Evolutionary conservation across 192 early-diverging fungal genomes (phyloP), one percentile per base, ranked within the genome.

Genomic region (Chytriomyces confervae): DNA sequence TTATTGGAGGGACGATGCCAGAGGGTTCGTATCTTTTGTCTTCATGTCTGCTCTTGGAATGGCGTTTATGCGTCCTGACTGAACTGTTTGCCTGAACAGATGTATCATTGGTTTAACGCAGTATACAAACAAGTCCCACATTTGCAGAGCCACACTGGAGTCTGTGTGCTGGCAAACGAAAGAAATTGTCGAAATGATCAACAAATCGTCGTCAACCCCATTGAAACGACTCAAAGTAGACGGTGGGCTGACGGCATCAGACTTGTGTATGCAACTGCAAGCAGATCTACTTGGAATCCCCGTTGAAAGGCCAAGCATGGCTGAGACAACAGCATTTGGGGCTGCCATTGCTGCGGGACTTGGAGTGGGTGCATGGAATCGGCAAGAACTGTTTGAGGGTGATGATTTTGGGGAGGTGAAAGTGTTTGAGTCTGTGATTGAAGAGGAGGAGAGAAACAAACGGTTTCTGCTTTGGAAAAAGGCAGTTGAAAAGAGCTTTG

Each of bases 161-260:
- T 91, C 94, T 7, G 91, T 94, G 18, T 95, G 94, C 83, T 96
- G 92, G 86, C 96, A 98, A 81, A 91, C 94, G 46, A 90, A 89
- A 9, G 95, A 95, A 76, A 90, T 95, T 66, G 81, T 97, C 13
- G 92, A 96, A 10, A 94, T 94, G 57, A 98, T 96, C 93, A 93
- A 95, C 82, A 84, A 85, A 29, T 95, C 95, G 70, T 87, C 89
- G 16, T 88, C 90, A 69, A 79, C 81, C 6, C 89, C 90, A 4
- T 85, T 98, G 66, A 83, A 85, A 23, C 74, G 86, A n/a, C 85
- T 98, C 18, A 91, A 93, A 48, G 96, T 95, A n/a, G 96, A 98
- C 77, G 96, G 96, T n/a, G 96, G 96, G 10, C 82, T 98, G 80
- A 95, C 94, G 45, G 94, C 94, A 82, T 96, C 95, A 29, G 93